phyloP scores from a whole-genome alignment of 2,329 filamentous ascomycete genomes.

The Diaporthe australafricana region DNA sequence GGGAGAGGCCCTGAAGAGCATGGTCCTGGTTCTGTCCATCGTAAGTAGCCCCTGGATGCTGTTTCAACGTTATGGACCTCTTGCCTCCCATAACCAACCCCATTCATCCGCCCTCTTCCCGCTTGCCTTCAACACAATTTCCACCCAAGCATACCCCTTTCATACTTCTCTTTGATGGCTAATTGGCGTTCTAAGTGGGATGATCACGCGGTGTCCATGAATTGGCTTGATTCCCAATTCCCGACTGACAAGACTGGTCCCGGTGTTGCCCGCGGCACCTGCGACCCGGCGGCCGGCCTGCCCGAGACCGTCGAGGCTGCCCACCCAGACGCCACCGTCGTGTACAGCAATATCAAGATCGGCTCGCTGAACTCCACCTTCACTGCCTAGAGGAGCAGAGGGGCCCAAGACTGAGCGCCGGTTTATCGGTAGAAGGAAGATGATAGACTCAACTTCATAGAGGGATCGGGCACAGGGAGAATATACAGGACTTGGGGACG shows the following conservation, averaged over 20 bases:
- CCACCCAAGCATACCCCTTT: too few species aligned
- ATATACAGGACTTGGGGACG: neutral
- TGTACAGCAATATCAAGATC: constrained; percentile 62
- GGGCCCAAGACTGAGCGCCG: neutral
- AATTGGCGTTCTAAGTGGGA: neutral
- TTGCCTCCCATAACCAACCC: neutral
- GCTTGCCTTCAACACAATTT: neutral
- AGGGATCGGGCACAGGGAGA: neutral
- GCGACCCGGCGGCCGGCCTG: constrained; percentile 56
- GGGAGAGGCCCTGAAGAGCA: constrained; percentile 51
- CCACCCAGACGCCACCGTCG: constrained; percentile 55
- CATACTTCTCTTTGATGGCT: too few species aligned
- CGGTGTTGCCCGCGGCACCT: constrained; percentile 61
- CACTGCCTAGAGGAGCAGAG: constrained; percentile 32
- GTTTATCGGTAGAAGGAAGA: neutral
- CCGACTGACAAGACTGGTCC: constrained; percentile 55
- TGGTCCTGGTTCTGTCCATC: constrained; percentile 48
- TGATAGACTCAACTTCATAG: constrained; percentile 24
- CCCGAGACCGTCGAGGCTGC: constrained; percentile 57
- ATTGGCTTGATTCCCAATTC: constrained; percentile 73
- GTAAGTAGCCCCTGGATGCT: neutral
- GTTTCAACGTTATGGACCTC: neutral
- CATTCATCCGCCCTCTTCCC: neutral
- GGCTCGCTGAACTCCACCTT: constrained; percentile 61
- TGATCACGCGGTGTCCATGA: constrained; percentile 58